phyloP scores from a whole-genome alignment of 106 monocot genomes.

The Dendrobium chrysotoxum region DNA sequence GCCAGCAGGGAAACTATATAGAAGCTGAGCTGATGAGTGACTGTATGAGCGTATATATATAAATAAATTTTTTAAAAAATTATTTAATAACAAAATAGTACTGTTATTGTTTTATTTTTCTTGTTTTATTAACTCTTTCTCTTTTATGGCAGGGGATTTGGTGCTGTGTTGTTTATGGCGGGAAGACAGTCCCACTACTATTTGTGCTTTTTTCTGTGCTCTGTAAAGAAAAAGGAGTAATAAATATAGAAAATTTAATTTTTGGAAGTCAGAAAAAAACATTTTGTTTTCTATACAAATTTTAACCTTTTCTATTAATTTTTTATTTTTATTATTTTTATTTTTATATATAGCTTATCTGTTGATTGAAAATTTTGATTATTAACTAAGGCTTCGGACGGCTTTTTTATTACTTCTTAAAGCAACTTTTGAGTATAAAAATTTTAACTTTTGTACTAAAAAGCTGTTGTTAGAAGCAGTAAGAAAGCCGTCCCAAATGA shows the following conservation, averaged over 20 bases:
- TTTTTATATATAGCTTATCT: too few species aligned
- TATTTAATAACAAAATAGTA: background rate
- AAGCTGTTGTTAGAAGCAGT: too few species aligned
- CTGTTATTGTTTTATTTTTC: background rate
- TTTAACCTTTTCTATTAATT: background rate
- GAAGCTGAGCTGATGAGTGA: background rate
- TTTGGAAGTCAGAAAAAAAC: background rate
- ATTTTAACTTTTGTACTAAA: too few species aligned
- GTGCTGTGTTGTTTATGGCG: slow-evolving; percentile 7
- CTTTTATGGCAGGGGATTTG: slow-evolving; percentile 10
- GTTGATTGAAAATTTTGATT: too few species aligned
- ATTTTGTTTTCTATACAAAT: background rate
- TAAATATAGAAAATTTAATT: background rate
- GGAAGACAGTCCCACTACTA: slow-evolving; percentile 12
- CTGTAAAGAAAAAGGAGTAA: background rate
- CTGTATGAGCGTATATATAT: background rate
- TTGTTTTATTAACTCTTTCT: background rate
- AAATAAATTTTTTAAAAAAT: too few species aligned
- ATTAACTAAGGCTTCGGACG: too few species aligned
- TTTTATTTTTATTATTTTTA: background rate
- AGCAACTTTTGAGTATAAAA: too few species aligned
- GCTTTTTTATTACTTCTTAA: too few species aligned
- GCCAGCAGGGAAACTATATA: background rate
- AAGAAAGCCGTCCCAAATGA: too few species aligned
- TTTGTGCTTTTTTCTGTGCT: slow-evolving; percentile 1